Conservation (phyloP, 495 filamentous ascomycete species). For the Bryoglossum gracile region DNA sequence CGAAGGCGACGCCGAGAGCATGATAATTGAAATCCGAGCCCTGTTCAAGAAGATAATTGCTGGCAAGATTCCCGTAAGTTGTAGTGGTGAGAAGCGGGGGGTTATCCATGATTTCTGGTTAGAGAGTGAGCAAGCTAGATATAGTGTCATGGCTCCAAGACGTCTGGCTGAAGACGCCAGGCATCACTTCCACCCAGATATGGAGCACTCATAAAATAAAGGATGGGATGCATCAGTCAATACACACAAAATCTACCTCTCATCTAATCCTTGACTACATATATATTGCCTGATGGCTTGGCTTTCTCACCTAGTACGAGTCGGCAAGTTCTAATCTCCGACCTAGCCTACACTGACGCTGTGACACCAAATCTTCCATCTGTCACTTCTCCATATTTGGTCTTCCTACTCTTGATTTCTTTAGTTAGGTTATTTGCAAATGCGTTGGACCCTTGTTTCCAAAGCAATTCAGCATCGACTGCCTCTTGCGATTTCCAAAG, state of each 20-base stretch:
- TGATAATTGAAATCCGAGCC: constrained; percentile 20
- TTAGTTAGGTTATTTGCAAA: too few relatives aligned
- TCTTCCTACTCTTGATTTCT: too few relatives aligned
- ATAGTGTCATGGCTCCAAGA: constrained; percentile 25
- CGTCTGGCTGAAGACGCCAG: constrained; percentile 26
- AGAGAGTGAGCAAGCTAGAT: constrained; percentile 20
- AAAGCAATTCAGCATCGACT: too few relatives aligned
- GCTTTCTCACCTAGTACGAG: not conserved
- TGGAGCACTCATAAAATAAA: too few relatives aligned
- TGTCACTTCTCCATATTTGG: constrained; percentile 10
- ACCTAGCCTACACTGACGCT: too few relatives aligned
- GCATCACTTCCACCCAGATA: constrained; percentile 14
- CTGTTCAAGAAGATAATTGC: constrained; percentile 24
- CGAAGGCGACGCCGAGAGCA: constrained; percentile 22
- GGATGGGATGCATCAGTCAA: too few relatives aligned
- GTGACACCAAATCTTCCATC: too few relatives aligned
- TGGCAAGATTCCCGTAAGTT: constrained; percentile 20
- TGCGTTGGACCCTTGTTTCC: too few relatives aligned
- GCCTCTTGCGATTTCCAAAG: too few relatives aligned
- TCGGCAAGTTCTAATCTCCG: constrained; percentile 6
- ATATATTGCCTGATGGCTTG: not conserved
- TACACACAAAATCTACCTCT: too few relatives aligned
- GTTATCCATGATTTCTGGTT: constrained; percentile 25
- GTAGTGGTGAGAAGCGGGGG: constrained; percentile 20
- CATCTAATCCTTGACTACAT: not conserved